phyloP scores from a whole-genome alignment of 78 protist genomes.

The Dictyostelium discoideum region dicty_2.7 NC_007089.4:5259501-5260000 shows the following conservation, averaged over 20 bases:
- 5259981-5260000: slow-evolving; percentile 84
- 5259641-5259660: neutral
- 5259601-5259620: neutral
- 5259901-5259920: slow-evolving; percentile 48
- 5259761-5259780: slow-evolving; percentile 48
- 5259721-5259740: neutral
- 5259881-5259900: slow-evolving; percentile 73
- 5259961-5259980: slow-evolving; percentile 61
- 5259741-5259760: neutral
- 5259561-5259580: neutral
- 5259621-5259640: neutral
- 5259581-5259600: neutral
- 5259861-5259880: slow-evolving; percentile 84
- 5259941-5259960: neutral
- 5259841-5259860: slow-evolving; percentile 69
- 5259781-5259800: slow-evolving; percentile 60
- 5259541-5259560: neutral
- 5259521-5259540: neutral
- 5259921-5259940: slow-evolving; percentile 57
- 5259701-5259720: slow-evolving; percentile 14
- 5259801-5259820: slow-evolving; percentile 22
- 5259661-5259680: neutral
- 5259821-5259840: slow-evolving; percentile 56
- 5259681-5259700: neutral
- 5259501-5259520: neutral